Base-by-base conservation (phyloP, 805 yeast genomes). In the Grigorovia transvaalensis region DNA sequence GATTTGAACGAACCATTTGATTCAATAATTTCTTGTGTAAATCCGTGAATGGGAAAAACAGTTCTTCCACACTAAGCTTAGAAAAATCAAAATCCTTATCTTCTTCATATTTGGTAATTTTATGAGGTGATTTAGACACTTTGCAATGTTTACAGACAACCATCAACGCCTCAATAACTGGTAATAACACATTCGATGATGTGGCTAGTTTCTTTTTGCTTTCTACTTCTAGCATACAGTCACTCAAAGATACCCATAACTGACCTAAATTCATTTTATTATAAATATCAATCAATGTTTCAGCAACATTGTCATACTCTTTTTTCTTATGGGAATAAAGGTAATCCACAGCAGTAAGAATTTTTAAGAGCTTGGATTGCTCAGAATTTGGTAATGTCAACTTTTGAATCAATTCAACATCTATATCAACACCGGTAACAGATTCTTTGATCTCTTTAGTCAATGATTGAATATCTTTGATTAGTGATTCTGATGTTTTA, bases 141-240 rank as follows among this genome's bases (percentile, higher is more conserved):
- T 84, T 60, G 12, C 49, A 42, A 61, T 87, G 95, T 62, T 90
- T 90, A 69, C 96, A 89, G n/a, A 93, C 93, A 48, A 91, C 96
- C 95, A 93, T 88, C 52, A 93, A 73, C 0, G 96, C 82, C 65
- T 91, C 99, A 54, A 91, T 88, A 54, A 89, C 68, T 0, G 98
- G 97, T 23, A 91, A 72, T 23, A 90, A 69, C 0, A 87, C 84
- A 1, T 95, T 84, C 0, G 96, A 89, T 46, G 88, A 79, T 46
- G 81, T 80, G 20, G 78, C 71, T 56, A 83, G 69, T 15, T 73
- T 72, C 15, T 77, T 74, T 44, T 78, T 76, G 20, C 77, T 81
- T 60, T 84, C 91, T 53, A 86, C 71, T 6, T 76, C 73, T 44
- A 80, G 68, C 59, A 88, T 71, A 57, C 88, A 82, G 48, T 80